Conservation (phyloP, 2,329 filamentous ascomycete genomes). For the Macrophomina pseudophaseolina region DNA sequence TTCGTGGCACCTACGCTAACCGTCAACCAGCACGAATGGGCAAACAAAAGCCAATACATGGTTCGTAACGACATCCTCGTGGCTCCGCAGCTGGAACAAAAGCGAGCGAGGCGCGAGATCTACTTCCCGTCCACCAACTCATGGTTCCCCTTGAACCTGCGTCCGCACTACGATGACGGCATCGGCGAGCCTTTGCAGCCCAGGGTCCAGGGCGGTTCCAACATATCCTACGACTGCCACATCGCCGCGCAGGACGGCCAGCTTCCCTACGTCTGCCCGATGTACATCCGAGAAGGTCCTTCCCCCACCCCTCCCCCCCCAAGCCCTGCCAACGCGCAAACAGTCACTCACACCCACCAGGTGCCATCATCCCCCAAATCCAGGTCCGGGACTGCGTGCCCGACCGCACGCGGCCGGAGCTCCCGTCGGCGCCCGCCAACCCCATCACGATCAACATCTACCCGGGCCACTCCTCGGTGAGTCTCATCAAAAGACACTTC, state of each 20-base stretch:
- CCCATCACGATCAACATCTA: not conserved
- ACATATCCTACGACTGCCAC: not conserved
- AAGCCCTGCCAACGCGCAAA: not conserved
- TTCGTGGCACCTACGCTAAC: not conserved
- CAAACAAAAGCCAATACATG: not conserved
- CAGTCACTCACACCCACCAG: not conserved
- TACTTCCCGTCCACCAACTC: not conserved
- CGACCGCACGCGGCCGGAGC: not conserved
- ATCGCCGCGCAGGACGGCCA: not conserved
- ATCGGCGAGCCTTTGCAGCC: not conserved
- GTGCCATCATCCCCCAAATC: not conserved
- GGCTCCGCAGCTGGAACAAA: not conserved
- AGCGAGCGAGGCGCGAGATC: not conserved
- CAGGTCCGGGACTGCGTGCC: not conserved
- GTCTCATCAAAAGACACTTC: not conserved
- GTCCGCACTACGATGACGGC: not conserved
- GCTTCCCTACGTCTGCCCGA: not conserved
- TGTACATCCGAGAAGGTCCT: not conserved
- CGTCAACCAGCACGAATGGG: not conserved
- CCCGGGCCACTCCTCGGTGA: not conserved
- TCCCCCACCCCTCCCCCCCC: not conserved
- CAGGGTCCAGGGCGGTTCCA: not conserved
- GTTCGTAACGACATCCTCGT: not conserved
- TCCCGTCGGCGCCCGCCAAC: not conserved
- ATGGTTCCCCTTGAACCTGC: not conserved